Conservation (phyloP, 192 early-diverging fungal genomes). For the Coemansia sp. region DNA sequence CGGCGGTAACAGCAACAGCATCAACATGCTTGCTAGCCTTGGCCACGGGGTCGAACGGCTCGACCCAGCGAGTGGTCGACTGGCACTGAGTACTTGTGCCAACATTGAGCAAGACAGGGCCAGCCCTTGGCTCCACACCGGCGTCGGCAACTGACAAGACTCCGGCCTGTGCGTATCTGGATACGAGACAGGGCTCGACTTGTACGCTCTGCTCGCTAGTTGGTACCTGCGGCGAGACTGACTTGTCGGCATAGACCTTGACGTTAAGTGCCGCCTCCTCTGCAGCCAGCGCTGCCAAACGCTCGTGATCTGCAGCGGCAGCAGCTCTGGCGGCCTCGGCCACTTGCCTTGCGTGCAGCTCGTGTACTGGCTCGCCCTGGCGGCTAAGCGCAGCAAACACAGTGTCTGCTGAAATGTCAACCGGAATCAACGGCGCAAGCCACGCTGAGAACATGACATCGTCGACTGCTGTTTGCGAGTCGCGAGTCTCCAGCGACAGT, state of each 20-base stretch:
- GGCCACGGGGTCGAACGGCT: constrained; percentile 38
- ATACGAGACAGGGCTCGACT: constrained; percentile 18
- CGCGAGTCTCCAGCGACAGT: constrained; percentile 2
- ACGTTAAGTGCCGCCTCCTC: constrained; percentile 25
- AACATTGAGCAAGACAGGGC: constrained; percentile 9
- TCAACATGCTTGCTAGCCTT: constrained; percentile 11
- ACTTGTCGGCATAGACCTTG: constrained; percentile 28
- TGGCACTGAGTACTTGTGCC: constrained; percentile 17
- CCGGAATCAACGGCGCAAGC: constrained; percentile 45
- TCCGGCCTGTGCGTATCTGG: constrained; percentile 23
- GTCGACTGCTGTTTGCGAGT: constrained; percentile 24
- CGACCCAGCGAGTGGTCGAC: constrained; percentile 25
- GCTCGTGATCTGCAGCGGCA: constrained; percentile 27
- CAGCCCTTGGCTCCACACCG: constrained; percentile 25
- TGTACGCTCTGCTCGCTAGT: constrained; percentile 36
- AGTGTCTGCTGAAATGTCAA: constrained; percentile 18
- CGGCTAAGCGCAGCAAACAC: constrained; percentile 38
- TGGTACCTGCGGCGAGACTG: constrained; percentile 13
- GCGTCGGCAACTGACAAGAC: constrained; percentile 9
- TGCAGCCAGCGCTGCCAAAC: constrained; percentile 19
- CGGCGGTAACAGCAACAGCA: constrained; percentile 4
- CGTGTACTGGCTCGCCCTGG: constrained; percentile 36
- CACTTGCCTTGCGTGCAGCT: constrained; percentile 25
- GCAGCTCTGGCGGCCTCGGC: constrained; percentile 31
- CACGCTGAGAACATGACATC: constrained; percentile 25